A percentile compares a stretch with the other conserved stretches of the same genome.
phyloP scores from a whole-genome alignment of 257 asterid species.

The Gentiana dahurica region DNA sequence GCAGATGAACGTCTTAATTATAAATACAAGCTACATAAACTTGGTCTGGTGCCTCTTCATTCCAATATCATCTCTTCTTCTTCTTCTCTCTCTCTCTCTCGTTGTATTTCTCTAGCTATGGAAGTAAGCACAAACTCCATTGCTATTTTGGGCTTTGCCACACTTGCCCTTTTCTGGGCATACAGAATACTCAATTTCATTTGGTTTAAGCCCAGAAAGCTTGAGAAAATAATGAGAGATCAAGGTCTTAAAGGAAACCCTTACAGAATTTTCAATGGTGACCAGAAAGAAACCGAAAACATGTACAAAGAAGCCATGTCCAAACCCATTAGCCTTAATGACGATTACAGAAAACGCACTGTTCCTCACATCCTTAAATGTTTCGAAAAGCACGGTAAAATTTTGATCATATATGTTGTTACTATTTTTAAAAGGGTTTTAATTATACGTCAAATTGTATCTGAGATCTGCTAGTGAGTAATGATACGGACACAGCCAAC shows the following conservation, averaged over 20 bases:
- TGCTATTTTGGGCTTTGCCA: not conserved
- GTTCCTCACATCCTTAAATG: constrained; percentile 5
- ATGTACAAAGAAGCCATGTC: constrained; percentile 7
- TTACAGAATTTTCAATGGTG: constrained; percentile 3
- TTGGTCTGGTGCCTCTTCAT: no score
- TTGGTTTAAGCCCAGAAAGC: constrained; percentile 9
- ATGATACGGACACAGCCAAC: no score
- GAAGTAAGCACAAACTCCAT: constrained; percentile 3
- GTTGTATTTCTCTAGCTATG: no score
- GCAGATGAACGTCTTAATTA: no score
- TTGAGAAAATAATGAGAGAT: constrained; percentile 3
- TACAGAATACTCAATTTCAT: not conserved
- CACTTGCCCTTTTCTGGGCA: constrained; percentile 1
- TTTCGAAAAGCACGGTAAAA: not conserved
- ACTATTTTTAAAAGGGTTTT: no score
- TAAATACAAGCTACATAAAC: no score
- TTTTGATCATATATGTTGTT: no score
- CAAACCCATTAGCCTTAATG: constrained; percentile 6
- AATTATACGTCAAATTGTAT: no score
- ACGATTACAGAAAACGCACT: constrained; percentile 8
- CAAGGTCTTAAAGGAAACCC: constrained; percentile 12
- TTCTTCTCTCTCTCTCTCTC: no score
- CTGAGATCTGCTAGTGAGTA: no score
- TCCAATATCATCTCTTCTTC: no score
- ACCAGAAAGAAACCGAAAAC: constrained; percentile 2